A percentile compares a stretch with the other conserved stretches of the same genome.
These are phyloP conservation scores for Penicillium sclerotiorum DNA, from an alignment of 2,329 filamentous ascomycete genomes.

Conservation along the genomic window DNA sequence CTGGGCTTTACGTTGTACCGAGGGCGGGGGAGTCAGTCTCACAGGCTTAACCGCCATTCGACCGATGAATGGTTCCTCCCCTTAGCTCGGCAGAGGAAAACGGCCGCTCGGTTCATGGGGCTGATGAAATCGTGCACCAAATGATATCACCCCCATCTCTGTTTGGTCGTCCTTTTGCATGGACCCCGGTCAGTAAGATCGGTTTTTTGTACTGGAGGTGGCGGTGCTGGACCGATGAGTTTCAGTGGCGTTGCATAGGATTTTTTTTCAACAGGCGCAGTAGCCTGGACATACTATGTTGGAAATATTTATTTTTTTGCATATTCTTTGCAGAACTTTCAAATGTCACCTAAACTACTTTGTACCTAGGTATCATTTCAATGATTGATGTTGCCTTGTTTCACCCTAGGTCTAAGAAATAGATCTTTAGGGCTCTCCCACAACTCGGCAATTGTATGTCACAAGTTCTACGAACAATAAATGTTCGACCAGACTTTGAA, in stretches of 20 bases:
- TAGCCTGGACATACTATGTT: slow-evolving; percentile 14
- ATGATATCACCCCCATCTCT: slow-evolving; percentile 4
- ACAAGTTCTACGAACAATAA: too few species aligned
- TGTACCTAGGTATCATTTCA: slow-evolving; percentile 4
- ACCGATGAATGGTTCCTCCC: neutral
- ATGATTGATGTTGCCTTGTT: neutral
- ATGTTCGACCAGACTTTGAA: too few species aligned
- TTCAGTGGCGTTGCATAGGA: slow-evolving; percentile 19
- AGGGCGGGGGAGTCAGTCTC: neutral
- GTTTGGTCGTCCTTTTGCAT: neutral
- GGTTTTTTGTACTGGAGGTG: slow-evolving; percentile 20
- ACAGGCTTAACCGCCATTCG: slow-evolving; percentile 1
- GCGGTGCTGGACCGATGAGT: slow-evolving; percentile 21
- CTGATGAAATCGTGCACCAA: slow-evolving; percentile 7
- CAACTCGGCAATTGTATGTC: too few species aligned
- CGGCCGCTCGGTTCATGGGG: slow-evolving; percentile 17
- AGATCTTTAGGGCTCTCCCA: too few species aligned
- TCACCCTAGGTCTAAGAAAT: too few species aligned
- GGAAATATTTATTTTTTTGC: neutral
- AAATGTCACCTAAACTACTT: too few species aligned
- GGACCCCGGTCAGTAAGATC: slow-evolving; percentile 4
- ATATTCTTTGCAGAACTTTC: too few species aligned
- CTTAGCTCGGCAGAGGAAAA: slow-evolving; percentile 1
- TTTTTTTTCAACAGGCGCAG: slow-evolving; percentile 10
- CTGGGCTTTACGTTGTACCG: neutral